Base-by-base conservation (phyloP, 805 yeast species). In the Barnettozyma pratensis region DNA sequence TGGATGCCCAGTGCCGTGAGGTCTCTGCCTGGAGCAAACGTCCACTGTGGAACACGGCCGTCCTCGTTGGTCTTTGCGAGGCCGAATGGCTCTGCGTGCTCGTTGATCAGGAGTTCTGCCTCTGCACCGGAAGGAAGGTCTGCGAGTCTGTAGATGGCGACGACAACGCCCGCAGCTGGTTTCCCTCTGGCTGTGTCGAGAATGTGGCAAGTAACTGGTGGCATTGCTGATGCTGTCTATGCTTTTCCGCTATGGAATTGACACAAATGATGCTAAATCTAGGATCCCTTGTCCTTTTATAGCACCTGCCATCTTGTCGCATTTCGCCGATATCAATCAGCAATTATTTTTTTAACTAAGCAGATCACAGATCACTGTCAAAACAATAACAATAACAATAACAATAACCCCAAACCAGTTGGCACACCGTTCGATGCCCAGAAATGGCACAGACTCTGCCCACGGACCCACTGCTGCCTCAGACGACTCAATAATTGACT, bases 131-230 rank as follows among this genome's bases (percentile, higher is more conserved):
- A 10, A 36, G 54, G 55, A 0, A 60, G 42, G 6, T 63, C 54
- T 5, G 56, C 60, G 4, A 70, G 48, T 32, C 51, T 54, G 60
- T 71, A 79, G 36, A 85, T 68, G 30, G 81, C 81, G 61, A 94
- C 87, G 3, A 73, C 68, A n/a, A 91, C 91, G n/a, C 73, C 75
- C 0, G 68, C 62, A 1, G 96, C 97, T 1, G 98, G 98, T 51
- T 72, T 75, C 1, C 98, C 98, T 7, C 73, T 67, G 8, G 86
- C 82, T 6, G 97, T 90, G 60, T 91, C 96, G 26, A 91, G 72
- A 8, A 91, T 79, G 64, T 91, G 98, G 69, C 97, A 91, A 3
- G 97, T 90, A 37, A 90, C 79, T 40, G 92, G 92, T n/a, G 63
- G 60, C 64, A 60, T 58, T 11, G n/a, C 19, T 19, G 19, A 19